These are phyloP conservation scores for Nasturtium officinale DNA, from an alignment of 345 rosid genomes.

Conservation along the genomic window DNA sequence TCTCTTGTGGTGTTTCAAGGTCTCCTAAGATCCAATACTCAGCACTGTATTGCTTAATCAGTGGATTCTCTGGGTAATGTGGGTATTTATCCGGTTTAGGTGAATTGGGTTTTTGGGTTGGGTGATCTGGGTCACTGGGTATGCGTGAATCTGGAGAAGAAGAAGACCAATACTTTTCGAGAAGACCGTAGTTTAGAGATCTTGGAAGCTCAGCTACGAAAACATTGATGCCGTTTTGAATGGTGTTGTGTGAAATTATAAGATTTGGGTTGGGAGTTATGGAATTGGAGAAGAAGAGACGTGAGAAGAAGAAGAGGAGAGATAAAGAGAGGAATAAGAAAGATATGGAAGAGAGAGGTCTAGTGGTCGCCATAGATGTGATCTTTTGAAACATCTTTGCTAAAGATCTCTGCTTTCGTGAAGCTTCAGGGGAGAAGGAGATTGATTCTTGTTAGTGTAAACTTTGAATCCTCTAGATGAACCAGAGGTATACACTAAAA, in stretches of 20 bases:
- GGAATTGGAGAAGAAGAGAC: slow-evolving; percentile 42
- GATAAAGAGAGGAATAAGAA: slow-evolving; percentile 46
- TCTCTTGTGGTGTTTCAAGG: slow-evolving; percentile 62
- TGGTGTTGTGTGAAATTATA: slow-evolving; percentile 18
- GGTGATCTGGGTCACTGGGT: slow-evolving; percentile 75
- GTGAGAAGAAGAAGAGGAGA: slow-evolving; percentile 47
- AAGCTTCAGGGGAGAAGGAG: not conserved
- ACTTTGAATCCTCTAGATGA: not conserved
- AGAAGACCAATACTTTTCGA: slow-evolving; percentile 69
- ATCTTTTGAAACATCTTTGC: slow-evolving; percentile 44
- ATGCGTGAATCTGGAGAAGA: slow-evolving; percentile 65
- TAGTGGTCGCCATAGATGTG: slow-evolving; percentile 33
- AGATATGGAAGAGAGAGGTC: slow-evolving; percentile 43
- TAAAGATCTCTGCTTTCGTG: slow-evolving; percentile 19
- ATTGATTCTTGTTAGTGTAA: not conserved
- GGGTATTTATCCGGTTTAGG: slow-evolving; percentile 48
- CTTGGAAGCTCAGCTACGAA: slow-evolving; percentile 80
- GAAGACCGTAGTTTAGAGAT: slow-evolving; percentile 82
- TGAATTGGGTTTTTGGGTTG: slow-evolving; percentile 28
- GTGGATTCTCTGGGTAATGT: slow-evolving; percentile 74
- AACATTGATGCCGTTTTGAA: slow-evolving; percentile 59
- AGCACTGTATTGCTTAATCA: slow-evolving; percentile 94
- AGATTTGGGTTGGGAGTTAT: not conserved
- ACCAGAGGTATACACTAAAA: not conserved
- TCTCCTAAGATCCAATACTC: slow-evolving; percentile 96